Evolutionary conservation across 805 yeast species (phyloP).

Genomic region (Kodamaea hsintzibuensis): DNA sequence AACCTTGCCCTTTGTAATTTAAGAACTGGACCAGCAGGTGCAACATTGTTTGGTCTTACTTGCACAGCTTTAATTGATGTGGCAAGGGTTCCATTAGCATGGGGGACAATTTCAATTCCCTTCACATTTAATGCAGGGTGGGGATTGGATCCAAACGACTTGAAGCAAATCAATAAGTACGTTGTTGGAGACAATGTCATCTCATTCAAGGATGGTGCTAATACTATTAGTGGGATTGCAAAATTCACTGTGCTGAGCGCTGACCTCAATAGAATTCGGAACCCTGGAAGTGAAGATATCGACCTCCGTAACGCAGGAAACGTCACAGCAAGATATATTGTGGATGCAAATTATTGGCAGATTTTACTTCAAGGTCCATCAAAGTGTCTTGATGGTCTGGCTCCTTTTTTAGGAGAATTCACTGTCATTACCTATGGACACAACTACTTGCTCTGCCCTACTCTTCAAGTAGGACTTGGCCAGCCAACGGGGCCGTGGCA

Average conservation of each 20-base stretch:
- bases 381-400: neutral
- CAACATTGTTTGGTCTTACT: neutral
- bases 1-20: slow-evolving; percentile 5
- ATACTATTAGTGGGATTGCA: neutral
- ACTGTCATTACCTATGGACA: too few relatives aligned
- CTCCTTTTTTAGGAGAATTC: neutral
- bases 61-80: neutral
- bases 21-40: slow-evolving; percentile 2
- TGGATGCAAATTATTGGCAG: neutral
- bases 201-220: neutral
- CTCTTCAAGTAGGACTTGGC: neutral
- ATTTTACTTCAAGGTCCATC: neutral
- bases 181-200: neutral
- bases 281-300: neutral
- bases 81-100: neutral
- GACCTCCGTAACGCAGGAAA: slow-evolving; percentile 14
- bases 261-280: neutral
- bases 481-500: neutral
- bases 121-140: slow-evolving; percentile 2
- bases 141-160: neutral
- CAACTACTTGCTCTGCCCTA: neutral
- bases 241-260: slow-evolving; percentile 8
- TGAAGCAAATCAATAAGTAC: neutral
- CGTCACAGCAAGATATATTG: slow-evolving; percentile 4
- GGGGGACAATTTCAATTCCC: slow-evolving; percentile 14